Evolutionary conservation across 768 basidiomycete genomes (phyloP), one percentile per base, ranked within the genome.

Genomic region (Leccinum incarnatum): DNA sequence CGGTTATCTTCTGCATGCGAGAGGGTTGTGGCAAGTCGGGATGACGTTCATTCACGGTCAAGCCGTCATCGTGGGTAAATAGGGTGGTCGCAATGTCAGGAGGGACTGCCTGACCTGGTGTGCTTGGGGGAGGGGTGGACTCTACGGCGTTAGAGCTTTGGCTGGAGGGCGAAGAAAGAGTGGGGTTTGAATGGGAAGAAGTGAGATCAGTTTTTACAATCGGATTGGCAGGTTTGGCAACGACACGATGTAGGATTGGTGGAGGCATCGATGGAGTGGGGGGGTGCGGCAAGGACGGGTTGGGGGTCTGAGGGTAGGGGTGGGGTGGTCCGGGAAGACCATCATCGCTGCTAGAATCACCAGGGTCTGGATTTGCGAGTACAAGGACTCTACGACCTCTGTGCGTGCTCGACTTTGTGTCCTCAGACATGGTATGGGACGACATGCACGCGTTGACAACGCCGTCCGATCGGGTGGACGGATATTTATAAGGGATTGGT

Each of bases 111-210:
- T 82, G 76, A 51, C 79, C 81, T 12, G 88, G 86, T 11, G 88
- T 87, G 65, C 79, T 81, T 27, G 87, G 87, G 4, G 88, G 87
- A 57, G 89, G 87, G n/a, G 87, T 85, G 3, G 85, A 82, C 60
- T 87, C 86, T 51, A 83, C 79, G 42, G 78, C 78, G 62, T 75
- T 77, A 50, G 89, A 90, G 66, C 82, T 83, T 50, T 84, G 80
- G 65, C 80, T 85, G 54, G 86, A 88, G 19, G 89, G 86, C 3
- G 89, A 89, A 15, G 86, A 88, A 51, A 84, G 79, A 42, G 84
- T 77, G 54, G 82, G 86, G 67, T 83, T 81, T 56, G 78, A 76
- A 70, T 64, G 54, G 66, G 80, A 75, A 67, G 75, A 70, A 66
- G 68, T 69, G 61, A 61, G 60, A 55, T 67, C 23, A 56, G 75